phyloP scores from a whole-genome alignment of 2,329 filamentous ascomycete genomes.

The Cytospora piceicola region DNA sequence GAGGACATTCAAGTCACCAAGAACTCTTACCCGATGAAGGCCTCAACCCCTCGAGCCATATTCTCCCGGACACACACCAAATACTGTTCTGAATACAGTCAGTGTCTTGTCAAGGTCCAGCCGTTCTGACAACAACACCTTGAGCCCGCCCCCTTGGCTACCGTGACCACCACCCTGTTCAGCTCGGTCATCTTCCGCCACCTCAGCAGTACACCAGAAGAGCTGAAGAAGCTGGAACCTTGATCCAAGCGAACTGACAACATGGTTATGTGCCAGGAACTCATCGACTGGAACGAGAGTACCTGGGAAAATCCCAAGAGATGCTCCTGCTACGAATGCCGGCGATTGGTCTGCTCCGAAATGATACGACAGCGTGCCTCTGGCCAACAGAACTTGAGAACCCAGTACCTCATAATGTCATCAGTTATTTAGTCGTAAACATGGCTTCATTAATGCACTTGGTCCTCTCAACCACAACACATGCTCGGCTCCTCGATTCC shows the following conservation, averaged over 20 bases:
- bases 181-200: constrained; percentile 35
- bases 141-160: no score
- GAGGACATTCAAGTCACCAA: no score
- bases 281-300: constrained; percentile 48
- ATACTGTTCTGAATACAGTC: no score
- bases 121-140: no score
- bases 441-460: neutral
- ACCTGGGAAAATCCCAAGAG: constrained; percentile 35
- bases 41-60: no score
- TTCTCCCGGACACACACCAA: no score
- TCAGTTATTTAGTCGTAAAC: neutral
- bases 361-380: constrained; percentile 44
- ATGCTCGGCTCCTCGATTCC: constrained; percentile 52
- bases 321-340: neutral
- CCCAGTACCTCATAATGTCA: constrained; percentile 36
- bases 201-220: constrained; percentile 39
- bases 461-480: constrained; percentile 45
- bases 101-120: no score
- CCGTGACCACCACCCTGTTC: constrained; percentile 30
- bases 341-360: constrained; percentile 29
- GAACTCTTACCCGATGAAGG: no score
- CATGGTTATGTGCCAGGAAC: constrained; percentile 44
- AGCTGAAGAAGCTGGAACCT: constrained; percentile 37
- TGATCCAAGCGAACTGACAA: constrained; percentile 44
- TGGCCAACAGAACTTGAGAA: constrained; percentile 42